Evolutionary conservation across 2,329 filamentous ascomycete species (phyloP).

Genomic region (Rutstroemia sp.): DNA sequence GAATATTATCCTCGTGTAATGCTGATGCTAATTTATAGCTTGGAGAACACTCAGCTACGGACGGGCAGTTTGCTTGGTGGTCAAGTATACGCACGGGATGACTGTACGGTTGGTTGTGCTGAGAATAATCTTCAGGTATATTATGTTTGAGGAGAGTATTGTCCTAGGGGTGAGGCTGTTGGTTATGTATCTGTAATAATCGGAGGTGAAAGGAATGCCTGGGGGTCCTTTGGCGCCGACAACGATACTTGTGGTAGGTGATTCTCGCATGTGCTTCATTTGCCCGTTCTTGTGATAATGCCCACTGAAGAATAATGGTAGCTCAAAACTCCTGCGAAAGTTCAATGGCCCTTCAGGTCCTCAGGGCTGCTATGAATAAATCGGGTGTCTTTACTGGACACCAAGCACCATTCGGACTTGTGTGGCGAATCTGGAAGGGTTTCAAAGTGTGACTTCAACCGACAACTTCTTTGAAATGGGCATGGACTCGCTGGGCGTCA

Average conservation of each 20-base stretch:
- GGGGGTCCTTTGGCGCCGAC: neutral
- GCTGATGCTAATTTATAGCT: too few relatives aligned
- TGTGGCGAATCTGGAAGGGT: neutral
- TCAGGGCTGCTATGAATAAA: neutral
- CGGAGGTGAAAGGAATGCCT: neutral
- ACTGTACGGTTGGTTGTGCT: neutral
- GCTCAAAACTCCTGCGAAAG: neutral
- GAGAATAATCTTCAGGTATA: neutral
- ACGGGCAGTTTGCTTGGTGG: neutral
- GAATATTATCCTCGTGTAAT: too few relatives aligned
- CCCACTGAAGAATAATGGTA: neutral
- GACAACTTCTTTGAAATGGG: constrained; percentile 6
- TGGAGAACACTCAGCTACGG: too few relatives aligned
- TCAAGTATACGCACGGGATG: neutral
- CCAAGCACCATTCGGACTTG: neutral
- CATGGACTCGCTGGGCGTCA: constrained; percentile 9
- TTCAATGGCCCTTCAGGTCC: neutral
- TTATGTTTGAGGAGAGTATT: neutral
- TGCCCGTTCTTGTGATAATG: neutral
- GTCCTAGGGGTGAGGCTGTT: neutral
- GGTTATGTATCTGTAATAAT: neutral
- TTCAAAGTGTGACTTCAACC: neutral
- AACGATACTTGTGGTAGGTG: neutral
- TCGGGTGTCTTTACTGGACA: neutral
- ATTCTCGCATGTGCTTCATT: neutral